Percentiles rank a stretch among this genome's conserved stretches.
These are phyloP conservation scores for Colletotrichum sp. DNA, from an alignment of 2,329 filamentous ascomycete species.

Conservation along the genomic window DNA sequence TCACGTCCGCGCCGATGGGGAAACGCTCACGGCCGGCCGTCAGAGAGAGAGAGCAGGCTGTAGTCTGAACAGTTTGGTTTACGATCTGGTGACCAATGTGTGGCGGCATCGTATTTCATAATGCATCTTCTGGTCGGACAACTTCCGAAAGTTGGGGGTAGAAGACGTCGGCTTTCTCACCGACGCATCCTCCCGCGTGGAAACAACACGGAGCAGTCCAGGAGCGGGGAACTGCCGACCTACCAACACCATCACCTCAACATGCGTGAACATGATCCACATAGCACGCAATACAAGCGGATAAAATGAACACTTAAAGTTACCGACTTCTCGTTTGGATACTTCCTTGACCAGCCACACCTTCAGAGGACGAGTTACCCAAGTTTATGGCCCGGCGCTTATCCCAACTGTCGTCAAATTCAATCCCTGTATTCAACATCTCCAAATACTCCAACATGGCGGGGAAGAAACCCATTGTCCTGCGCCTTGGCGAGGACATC, in stretches of 20 bases:
- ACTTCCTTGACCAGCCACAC: neutral
- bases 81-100: neutral
- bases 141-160: neutral
- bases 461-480: conserved; percentile 36
- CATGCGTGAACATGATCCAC: neutral
- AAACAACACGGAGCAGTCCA: neutral
- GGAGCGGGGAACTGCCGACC: neutral
- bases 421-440: neutral
- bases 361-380: neutral
- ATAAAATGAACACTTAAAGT: neutral
- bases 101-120: neutral
- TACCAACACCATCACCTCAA: neutral
- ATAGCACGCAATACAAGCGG: neutral
- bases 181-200: neutral
- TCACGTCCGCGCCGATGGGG: neutral
- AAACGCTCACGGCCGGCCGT: neutral
- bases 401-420: neutral
- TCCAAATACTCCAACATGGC: neutral
- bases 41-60: neutral
- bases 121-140: neutral
- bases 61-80: neutral
- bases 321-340: neutral
- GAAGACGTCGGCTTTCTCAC: conserved; percentile 4
- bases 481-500: conserved; percentile 50
- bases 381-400: neutral